Evolutionary conservation across 129 eudicot species (phyloP).

Genomic region (Centrapalus pauciflorus): DNA sequence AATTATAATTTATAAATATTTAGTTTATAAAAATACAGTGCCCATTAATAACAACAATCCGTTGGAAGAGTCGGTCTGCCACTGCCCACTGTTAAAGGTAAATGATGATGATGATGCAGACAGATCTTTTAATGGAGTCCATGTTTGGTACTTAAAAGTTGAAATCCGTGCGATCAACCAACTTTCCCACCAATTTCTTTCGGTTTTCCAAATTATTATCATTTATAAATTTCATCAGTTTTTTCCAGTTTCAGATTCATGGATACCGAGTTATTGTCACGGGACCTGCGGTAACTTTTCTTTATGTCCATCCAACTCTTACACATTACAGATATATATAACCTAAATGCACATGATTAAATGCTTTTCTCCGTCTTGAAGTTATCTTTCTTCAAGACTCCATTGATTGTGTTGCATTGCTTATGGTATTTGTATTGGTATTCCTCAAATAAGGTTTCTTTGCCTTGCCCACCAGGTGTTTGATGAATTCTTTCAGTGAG

Average conservation of each 20-base stretch:
- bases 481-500: conserved; percentile 3
- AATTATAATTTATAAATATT: too few relatives aligned
- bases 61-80: too few relatives aligned
- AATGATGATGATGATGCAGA: conserved; percentile 5
- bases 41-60: too few relatives aligned
- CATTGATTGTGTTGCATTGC: conserved; percentile 25
- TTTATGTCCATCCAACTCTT: conserved; percentile 20
- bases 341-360: conserved; percentile 9
- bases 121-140: conserved; percentile 3
- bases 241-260: conserved; percentile 23
- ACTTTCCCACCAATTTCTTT: not conserved
- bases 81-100: too few relatives aligned
- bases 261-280: conserved; percentile 33
- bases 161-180: conserved; percentile 31
- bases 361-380: conserved; percentile 21
- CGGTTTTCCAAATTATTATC: not conserved
- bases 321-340: not conserved
- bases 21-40: too few relatives aligned
- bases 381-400: conserved; percentile 14
- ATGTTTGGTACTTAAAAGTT: conserved; percentile 5
- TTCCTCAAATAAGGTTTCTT: conserved; percentile 22
- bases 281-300: conserved; percentile 35
- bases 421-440: conserved; percentile 43
- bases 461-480: conserved; percentile 35
- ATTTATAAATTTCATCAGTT: conserved; percentile 1